phyloP scores from a whole-genome alignment of 2,329 filamentous ascomycete genomes.

The Arthrobotrys pseudoclavata region DNA sequence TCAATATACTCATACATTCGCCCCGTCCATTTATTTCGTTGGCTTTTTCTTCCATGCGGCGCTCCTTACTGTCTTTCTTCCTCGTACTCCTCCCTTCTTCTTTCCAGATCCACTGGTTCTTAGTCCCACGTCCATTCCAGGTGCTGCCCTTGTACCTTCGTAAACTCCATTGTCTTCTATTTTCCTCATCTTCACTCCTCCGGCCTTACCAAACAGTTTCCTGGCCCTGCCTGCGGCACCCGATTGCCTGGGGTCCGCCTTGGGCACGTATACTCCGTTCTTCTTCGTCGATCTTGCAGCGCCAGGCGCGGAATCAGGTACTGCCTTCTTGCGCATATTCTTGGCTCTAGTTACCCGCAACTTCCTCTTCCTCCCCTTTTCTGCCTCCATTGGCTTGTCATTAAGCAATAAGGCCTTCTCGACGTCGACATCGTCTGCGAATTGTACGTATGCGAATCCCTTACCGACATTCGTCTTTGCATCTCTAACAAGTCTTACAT shows the following conservation, averaged over 20 bases:
- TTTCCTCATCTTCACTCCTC: constrained; percentile 71
- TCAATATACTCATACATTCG: constrained; percentile 18
- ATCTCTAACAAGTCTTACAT: constrained; percentile 91
- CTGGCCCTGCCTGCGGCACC: constrained; percentile 79
- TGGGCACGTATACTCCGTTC: constrained; percentile 73
- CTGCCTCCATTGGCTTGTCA: constrained; percentile 80
- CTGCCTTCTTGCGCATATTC: constrained; percentile 72
- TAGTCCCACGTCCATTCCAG: constrained; percentile 74
- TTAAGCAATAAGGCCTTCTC: constrained; percentile 90
- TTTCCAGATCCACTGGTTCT: constrained; percentile 72
- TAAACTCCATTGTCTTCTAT: constrained; percentile 81
- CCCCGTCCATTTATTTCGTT: constrained; percentile 52
- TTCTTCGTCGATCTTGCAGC: constrained; percentile 41
- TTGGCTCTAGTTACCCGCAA: constrained; percentile 90
- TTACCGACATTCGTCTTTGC: constrained; percentile 92
- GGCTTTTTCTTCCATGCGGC: constrained; percentile 69
- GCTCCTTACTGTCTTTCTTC: constrained; percentile 67
- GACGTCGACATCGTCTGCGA: constrained; percentile 87
- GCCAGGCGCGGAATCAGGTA: constrained; percentile 61
- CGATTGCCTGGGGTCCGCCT: constrained; percentile 77
- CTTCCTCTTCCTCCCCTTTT: constrained; percentile 69
- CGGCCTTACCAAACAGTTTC: constrained; percentile 80
- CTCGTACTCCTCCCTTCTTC: constrained; percentile 69
- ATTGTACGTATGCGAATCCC: constrained; percentile 97
- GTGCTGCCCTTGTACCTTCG: constrained; percentile 81